phyloP scores from a whole-genome alignment of 2,329 filamentous ascomycete genomes.

The Lojkania enalia region DNA sequence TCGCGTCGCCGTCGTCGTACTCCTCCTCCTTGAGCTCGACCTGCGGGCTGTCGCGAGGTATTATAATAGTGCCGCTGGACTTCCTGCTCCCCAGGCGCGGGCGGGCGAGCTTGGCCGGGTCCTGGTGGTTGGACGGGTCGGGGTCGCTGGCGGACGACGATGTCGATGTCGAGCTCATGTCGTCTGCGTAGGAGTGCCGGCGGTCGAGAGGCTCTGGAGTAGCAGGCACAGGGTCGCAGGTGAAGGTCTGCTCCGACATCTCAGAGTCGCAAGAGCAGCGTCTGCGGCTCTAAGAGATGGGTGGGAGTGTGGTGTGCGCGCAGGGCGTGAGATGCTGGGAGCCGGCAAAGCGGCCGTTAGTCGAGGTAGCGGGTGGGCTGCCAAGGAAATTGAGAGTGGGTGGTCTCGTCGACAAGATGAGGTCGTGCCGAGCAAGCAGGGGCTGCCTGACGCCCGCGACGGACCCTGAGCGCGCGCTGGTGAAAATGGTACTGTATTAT shows the following conservation, averaged over 20 bases:
- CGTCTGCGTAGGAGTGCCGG: constrained; percentile 35
- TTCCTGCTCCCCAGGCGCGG: constrained; percentile 73
- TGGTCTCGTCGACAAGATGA: constrained; percentile 5
- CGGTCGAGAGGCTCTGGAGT: constrained; percentile 26
- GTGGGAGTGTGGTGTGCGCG: not conserved
- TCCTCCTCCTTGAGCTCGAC: constrained; percentile 73
- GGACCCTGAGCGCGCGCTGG: constrained; percentile 2
- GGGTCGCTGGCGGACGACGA: constrained; percentile 48
- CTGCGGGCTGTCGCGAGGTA: constrained; percentile 74
- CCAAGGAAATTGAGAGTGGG: too few species aligned
- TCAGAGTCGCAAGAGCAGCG: not conserved
- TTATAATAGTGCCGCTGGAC: constrained; percentile 80
- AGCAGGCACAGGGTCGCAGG: constrained; percentile 30
- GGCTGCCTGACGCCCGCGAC: not conserved
- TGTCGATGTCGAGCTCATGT: constrained; percentile 47
- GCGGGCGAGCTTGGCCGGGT: constrained; percentile 56
- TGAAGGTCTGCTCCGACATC: constrained; percentile 18
- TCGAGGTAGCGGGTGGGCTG: too few species aligned
- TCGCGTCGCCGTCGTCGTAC: constrained; percentile 83
- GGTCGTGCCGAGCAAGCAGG: not conserved
- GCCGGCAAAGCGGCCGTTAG: constrained; percentile 9
- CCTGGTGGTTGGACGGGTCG: constrained; percentile 40
- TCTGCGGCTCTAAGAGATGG: constrained; percentile 5
- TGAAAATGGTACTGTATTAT: too few species aligned
- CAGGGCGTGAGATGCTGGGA: not conserved